Percentiles rank a stretch among this genome's conserved stretches.
phyloP scores from a whole-genome alignment of 1,139 yeast species.

The Pichia sp. region DNA sequence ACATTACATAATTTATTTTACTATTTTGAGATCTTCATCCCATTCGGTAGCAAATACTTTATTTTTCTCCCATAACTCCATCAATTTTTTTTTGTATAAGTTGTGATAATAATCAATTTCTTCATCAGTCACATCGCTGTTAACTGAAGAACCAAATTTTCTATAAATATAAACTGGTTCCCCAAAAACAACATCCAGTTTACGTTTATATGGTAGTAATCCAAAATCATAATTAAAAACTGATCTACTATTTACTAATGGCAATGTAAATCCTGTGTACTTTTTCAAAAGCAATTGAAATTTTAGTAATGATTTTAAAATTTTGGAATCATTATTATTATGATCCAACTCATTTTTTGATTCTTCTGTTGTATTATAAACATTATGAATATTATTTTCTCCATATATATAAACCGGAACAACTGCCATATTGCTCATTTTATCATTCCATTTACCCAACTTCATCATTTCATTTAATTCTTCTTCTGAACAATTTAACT shows the following conservation, averaged over 20 bases:
- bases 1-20: slow-evolving; percentile 17
- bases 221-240: slow-evolving; percentile 90
- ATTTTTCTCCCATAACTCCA: slow-evolving; percentile 61
- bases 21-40: slow-evolving; percentile 26
- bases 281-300: slow-evolving; percentile 70
- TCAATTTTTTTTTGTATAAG: slow-evolving; percentile 60
- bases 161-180: slow-evolving; percentile 47
- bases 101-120: slow-evolving; percentile 66
- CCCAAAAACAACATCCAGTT: slow-evolving; percentile 75
- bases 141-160: slow-evolving; percentile 16
- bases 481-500: slow-evolving; percentile 34
- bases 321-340: not conserved
- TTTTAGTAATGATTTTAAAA: slow-evolving; percentile 17
- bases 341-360: not conserved
- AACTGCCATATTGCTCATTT: slow-evolving; percentile 44
- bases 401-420: slow-evolving; percentile 94
- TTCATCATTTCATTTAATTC: slow-evolving; percentile 4
- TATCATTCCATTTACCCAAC: slow-evolving; percentile 11
- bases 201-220: slow-evolving; percentile 74
- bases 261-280: slow-evolving; percentile 77
- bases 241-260: slow-evolving; percentile 89
- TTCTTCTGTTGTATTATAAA: slow-evolving; percentile 23
- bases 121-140: slow-evolving; percentile 39
- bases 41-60: slow-evolving; percentile 38
- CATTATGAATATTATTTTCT: slow-evolving; percentile 44